Percentiles rank a stretch among this genome's conserved stretches.
Evolutionary conservation across 108 stramenopile species (phyloP).

Genomic region (Nitzschia sp.): DNA sequence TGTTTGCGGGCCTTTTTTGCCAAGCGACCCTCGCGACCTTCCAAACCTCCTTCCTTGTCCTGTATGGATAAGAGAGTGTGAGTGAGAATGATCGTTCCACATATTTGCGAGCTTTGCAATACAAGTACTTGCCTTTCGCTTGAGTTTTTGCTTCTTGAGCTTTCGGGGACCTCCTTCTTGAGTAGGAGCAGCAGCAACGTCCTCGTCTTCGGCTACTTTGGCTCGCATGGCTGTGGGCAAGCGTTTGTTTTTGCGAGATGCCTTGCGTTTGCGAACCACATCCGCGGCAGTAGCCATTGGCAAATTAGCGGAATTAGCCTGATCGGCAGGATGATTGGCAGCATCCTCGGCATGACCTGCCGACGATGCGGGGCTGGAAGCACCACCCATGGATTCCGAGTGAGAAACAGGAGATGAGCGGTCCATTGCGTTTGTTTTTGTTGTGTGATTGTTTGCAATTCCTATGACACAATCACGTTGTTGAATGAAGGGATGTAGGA

Average conservation of each 20-base stretch:
- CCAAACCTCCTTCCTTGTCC: constrained; percentile 38
- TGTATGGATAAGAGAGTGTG: neutral
- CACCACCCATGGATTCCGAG: constrained; percentile 2
- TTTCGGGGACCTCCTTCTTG: neutral
- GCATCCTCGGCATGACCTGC: neutral
- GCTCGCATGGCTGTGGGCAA: neutral
- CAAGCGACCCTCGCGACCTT: constrained; percentile 27
- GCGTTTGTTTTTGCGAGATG: constrained; percentile 41
- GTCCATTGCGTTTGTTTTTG: no score
- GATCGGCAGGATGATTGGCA: neutral
- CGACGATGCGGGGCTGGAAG: neutral
- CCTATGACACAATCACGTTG: no score
- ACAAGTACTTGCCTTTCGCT: constrained; percentile 29
- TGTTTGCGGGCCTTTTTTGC: constrained; percentile 44
- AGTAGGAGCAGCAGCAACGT: constrained; percentile 3
- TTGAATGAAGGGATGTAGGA: no score
- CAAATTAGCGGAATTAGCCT: neutral
- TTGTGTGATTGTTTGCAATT: no score
- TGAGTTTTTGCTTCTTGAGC: constrained; percentile 32
- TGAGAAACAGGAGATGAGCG: constrained; percentile 7
- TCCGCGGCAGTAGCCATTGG: constrained; percentile 2
- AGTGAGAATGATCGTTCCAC: neutral
- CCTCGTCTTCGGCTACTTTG: constrained; percentile 5
- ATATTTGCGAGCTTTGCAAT: neutral
- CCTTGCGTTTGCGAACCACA: neutral